Evolutionary conservation across 495 filamentous ascomycete genomes (phyloP).

Genomic region (Tuber calosporum): DNA sequence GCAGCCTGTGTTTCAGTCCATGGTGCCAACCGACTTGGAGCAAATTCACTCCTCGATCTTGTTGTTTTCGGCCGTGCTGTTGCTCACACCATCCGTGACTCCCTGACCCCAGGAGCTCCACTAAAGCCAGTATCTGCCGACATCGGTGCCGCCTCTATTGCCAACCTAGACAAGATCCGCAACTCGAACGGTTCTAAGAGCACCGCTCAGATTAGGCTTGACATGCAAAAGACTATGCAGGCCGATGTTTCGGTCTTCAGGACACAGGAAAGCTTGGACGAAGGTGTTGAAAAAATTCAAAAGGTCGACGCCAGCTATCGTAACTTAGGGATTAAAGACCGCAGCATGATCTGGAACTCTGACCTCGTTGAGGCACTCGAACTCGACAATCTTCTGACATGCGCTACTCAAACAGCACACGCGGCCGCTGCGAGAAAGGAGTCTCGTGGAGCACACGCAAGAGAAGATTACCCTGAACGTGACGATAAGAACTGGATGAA

Average conservation of each 20-base stretch:
- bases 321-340: constrained; percentile 87
- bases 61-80: constrained; percentile 96
- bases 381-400: constrained; percentile 85
- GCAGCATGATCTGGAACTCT: constrained; percentile 99
- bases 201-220: constrained; percentile 75
- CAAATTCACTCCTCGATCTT: constrained; percentile 94
- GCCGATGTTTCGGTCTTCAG: constrained; percentile 95
- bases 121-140: constrained; percentile 70
- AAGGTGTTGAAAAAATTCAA: constrained; percentile 72
- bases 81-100: constrained; percentile 89
- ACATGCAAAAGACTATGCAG: constrained; percentile 98
- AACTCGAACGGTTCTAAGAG: constrained; percentile 75
- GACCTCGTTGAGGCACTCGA: constrained; percentile 94
- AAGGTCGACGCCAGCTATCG: constrained; percentile 71
- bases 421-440: constrained; percentile 85
- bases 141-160: constrained; percentile 77
- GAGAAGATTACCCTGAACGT: constrained; percentile 89
- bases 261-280: constrained; percentile 80
- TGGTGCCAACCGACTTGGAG: constrained; percentile 93
- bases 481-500: constrained; percentile 98
- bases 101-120: constrained; percentile 67
- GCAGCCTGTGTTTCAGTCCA: constrained; percentile 95
- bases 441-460: constrained; percentile 86
- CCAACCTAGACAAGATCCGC: constrained; percentile 75
- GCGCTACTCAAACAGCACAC: constrained; percentile 87